Evolutionary conservation across 1,284 basidiomycete genomes (phyloP).

Genomic region (Sanguinoderma infundibulare): DNA sequence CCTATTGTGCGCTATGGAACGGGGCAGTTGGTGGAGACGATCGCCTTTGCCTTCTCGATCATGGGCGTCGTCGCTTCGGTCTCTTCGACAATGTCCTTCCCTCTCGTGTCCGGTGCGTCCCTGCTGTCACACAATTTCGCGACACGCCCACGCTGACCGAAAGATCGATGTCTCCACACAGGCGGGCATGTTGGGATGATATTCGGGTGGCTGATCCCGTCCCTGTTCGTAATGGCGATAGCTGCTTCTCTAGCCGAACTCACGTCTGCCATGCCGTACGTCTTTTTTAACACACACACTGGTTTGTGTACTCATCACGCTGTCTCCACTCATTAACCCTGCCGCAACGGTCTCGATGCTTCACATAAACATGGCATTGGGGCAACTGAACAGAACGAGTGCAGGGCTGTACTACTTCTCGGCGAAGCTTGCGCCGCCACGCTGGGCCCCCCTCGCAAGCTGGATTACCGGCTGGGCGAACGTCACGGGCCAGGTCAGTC

Average conservation of each 20-base stretch:
- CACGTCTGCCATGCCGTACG: conserved; percentile 77
- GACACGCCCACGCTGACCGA: background rate
- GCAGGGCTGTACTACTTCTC: conserved; percentile 80
- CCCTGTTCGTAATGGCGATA: conserved; percentile 67
- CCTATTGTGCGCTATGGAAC: background rate
- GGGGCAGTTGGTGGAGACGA: conserved; percentile 59
- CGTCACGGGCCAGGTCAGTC: conserved; percentile 61
- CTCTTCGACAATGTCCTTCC: conserved; percentile 68
- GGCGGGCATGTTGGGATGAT: conserved; percentile 80
- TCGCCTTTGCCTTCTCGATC: conserved; percentile 75
- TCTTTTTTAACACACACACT: conserved; percentile 14
- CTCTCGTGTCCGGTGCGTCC: conserved; percentile 56
- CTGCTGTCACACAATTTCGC: background rate
- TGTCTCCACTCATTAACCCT: too few species aligned
- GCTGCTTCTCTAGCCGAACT: conserved; percentile 76
- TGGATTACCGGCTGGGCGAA: conserved; percentile 81
- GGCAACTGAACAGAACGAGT: conserved; percentile 30
- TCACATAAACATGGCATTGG: background rate
- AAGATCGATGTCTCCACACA: conserved; percentile 17
- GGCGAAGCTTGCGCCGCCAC: conserved; percentile 67
- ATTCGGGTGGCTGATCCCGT: conserved; percentile 79
- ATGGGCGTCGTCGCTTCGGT: conserved; percentile 78
- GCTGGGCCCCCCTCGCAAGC: conserved; percentile 65
- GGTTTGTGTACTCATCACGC: background rate
- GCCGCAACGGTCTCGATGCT: too few species aligned